Evolutionary conservation across 164 flowering plant species (phyloP).

Genomic region (Tetracentron sinense): DNA sequence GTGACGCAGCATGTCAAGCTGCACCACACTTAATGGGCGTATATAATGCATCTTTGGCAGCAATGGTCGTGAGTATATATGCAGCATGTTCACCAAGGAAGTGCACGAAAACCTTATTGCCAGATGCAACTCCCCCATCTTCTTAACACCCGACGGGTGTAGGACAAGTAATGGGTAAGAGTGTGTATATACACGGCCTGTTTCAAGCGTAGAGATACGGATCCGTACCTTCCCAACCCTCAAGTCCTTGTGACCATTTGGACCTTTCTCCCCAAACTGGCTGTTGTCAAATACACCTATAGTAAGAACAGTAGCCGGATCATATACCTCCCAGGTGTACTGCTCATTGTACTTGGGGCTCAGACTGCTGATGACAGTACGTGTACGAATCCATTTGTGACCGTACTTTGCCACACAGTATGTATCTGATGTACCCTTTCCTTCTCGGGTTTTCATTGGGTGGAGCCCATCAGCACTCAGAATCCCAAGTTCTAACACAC

Average conservation of each 20-base stretch:
- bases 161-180: conserved; percentile 81
- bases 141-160: conserved; percentile 81
- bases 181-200: conserved; percentile 91
- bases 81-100: conserved; percentile 75
- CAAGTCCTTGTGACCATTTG: conserved; percentile 47
- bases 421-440: conserved; percentile 77
- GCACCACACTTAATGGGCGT: conserved; percentile 61
- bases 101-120: conserved; percentile 88
- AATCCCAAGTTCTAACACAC: conserved; percentile 78
- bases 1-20: conserved; percentile 75
- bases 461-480: conserved; percentile 68
- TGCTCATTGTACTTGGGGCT: conserved; percentile 80
- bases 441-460: conserved; percentile 85
- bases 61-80: conserved; percentile 63
- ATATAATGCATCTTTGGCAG: conserved; percentile 88
- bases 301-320: conserved; percentile 78
- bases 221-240: conserved; percentile 82
- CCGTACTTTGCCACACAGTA: conserved; percentile 92
- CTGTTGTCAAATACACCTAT: conserved; percentile 82
- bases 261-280: conserved; percentile 62
- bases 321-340: conserved; percentile 92
- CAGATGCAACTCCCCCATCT: conserved; percentile 90
- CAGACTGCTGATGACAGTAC: conserved; percentile 61
- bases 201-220: conserved; percentile 83
- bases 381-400: conserved; percentile 79